Evolutionary conservation across 805 yeast genomes (phyloP), one percentile per base, ranked within the genome.

Genomic region (Soucietia sequanensis): DNA sequence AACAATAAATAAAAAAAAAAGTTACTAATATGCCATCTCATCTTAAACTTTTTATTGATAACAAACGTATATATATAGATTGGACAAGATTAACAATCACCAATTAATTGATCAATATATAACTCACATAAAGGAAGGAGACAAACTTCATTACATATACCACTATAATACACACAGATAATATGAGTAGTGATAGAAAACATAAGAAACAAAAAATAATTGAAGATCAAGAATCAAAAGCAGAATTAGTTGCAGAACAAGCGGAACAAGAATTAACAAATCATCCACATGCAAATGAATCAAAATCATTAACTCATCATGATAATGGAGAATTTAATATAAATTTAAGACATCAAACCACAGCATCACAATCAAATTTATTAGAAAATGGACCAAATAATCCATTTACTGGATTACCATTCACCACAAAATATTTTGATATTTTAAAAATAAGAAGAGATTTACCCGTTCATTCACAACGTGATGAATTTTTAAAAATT

Each of bases 401-500:
- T 54, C 93, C 96, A 5, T 91, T 93, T 66, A 86, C 89, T 1
- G 95, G 93, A 9, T 46, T 61, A 8, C 46, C 55, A 13, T 81
- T 84, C 48, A 58, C 84, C 5, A 64, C 77, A 35, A 77, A 80
- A 51, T 93, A 93, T 60, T 75, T 80, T 47, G 85, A 79, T 42
- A 93, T 93, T 41, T 69, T 93, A 41, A 79, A 78, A 49, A 75
- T 72, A 17, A 78, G 99, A 63, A 76, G 95, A 46, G 84, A 86
- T 42, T 72, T 93, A 42, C 99, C 99, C 2, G 98, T 93, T 14
- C 96, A 91, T 62, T 79, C 89, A 19, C 96, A 93, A 63, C 75
- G 98, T 57, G 84, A 79, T 34, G 95, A 91, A 62, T 93, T 93
- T 58, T 72, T 93, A 38, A 72, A 75, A 44, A 79, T 86, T 39